A percentile compares a stretch with the other conserved stretches of the same genome.
Evolutionary conservation across 257 asterid genomes (phyloP).

Genomic region (Penstemon davidsonii): DNA sequence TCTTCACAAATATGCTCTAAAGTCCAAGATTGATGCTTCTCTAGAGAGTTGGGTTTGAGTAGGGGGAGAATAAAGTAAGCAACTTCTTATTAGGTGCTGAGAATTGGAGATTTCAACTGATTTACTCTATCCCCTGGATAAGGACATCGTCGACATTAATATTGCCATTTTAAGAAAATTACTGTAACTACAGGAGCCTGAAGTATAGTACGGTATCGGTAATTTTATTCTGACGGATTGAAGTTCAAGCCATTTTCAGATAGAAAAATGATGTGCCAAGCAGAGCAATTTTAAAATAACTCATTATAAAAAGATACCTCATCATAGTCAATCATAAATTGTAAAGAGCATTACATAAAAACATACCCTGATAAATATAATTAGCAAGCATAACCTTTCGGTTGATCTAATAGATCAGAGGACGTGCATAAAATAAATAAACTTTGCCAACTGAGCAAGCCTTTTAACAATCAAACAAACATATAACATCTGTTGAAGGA

Average conservation of each 20-base stretch:
- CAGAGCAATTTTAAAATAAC: slow-evolving; percentile 11
- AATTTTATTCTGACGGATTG: slow-evolving; percentile 1
- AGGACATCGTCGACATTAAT: slow-evolving; percentile 3
- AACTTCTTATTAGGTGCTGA: neutral
- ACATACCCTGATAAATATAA: slow-evolving; percentile 12
- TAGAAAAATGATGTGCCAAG: slow-evolving; percentile 1
- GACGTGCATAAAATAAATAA: neutral
- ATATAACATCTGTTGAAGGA: neutral
- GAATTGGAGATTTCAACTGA: neutral
- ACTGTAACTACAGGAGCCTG: neutral
- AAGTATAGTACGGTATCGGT: neutral
- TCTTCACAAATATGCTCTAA: neutral
- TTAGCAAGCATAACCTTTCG: neutral
- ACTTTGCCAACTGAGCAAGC: slow-evolving; percentile 6
- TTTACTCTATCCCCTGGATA: slow-evolving; percentile 3
- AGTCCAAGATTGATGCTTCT: neutral
- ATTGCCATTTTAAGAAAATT: neutral
- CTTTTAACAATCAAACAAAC: neutral
- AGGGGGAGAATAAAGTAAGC: no score
- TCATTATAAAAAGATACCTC: slow-evolving; percentile 8
- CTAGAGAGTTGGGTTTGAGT: neutral
- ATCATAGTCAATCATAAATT: slow-evolving; percentile 1
- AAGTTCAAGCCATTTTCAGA: neutral
- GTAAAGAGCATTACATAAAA: slow-evolving; percentile 3
- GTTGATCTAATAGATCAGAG: slow-evolving; percentile 12